Percentiles rank a stretch among this genome's conserved stretches.
These are phyloP conservation scores for Sutorius eximius DNA, from an alignment of 1,284 basidiomycete species.

Conservation along the genomic window DNA sequence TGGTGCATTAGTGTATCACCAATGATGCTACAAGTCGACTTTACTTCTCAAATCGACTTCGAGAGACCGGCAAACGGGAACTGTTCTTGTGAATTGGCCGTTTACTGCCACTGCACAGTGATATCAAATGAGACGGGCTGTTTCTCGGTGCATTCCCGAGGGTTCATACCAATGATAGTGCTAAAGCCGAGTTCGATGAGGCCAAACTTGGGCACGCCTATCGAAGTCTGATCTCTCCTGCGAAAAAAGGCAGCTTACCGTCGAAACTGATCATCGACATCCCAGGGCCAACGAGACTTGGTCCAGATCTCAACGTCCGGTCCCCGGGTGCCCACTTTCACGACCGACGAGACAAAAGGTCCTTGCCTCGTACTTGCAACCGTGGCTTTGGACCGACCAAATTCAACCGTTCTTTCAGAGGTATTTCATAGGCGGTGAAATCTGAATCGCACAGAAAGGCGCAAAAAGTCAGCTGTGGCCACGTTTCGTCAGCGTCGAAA, in stretches of 20 bases:
- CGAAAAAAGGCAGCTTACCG: background rate
- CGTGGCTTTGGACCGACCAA: too few species aligned
- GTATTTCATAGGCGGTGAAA: too few species aligned
- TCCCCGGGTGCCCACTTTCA: too few species aligned
- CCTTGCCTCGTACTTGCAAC: too few species aligned
- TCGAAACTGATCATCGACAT: too few species aligned
- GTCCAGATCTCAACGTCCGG: too few species aligned
- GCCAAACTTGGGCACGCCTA: background rate
- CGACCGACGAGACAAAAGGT: too few species aligned
- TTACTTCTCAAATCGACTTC: slow-evolving; percentile 14
- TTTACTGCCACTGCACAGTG: background rate
- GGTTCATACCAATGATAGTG: slow-evolving; percentile 8
- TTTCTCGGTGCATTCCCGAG: slow-evolving; percentile 2
- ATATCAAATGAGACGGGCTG: slow-evolving; percentile 11
- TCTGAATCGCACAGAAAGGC: too few species aligned
- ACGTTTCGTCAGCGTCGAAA: too few species aligned
- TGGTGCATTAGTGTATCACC: slow-evolving; percentile 1
- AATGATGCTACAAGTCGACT: background rate
- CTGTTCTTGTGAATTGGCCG: background rate
- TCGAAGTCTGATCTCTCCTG: background rate
- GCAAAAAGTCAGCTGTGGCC: too few species aligned
- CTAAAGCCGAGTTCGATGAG: slow-evolving; percentile 6
- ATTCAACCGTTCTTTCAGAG: too few species aligned
- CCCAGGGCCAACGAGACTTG: too few species aligned
- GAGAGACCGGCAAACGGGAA: slow-evolving; percentile 18